Evolutionary conservation across 2,329 filamentous ascomycete species (phyloP).

Genomic region (Immersiporthe knoxdaviesiana): DNA sequence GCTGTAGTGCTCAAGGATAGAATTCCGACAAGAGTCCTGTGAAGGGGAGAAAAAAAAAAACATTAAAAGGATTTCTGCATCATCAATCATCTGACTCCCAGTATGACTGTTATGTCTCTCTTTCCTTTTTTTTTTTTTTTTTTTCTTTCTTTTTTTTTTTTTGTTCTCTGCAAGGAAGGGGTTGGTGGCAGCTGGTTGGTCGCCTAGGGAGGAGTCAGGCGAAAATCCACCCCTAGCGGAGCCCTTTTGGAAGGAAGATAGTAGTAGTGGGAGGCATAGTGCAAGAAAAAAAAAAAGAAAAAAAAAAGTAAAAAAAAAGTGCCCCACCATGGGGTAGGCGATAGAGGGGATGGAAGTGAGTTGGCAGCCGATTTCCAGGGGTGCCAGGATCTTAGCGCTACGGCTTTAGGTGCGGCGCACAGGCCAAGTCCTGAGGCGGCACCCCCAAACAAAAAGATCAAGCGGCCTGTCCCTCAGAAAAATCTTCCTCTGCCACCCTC

Average conservation of each 20-base stretch:
- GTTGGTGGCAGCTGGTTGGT: not conserved
- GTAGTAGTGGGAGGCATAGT: not conserved
- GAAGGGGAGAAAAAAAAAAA: not conserved
- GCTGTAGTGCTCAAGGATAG: not conserved
- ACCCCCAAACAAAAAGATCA: constrained; percentile 18
- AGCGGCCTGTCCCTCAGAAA: constrained; percentile 15
- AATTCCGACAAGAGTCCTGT: not conserved
- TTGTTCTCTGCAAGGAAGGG: not conserved
- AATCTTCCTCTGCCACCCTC: constrained; percentile 25
- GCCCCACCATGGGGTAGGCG: not conserved
- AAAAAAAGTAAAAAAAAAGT: not conserved
- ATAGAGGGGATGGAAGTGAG: not conserved
- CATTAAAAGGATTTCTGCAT: not conserved
- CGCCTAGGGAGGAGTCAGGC: not conserved
- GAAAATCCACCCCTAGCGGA: constrained; percentile 2
- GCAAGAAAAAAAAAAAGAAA: not conserved
- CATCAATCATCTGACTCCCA: not conserved
- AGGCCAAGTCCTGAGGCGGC: constrained; percentile 13
- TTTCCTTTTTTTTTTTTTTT: not conserved
- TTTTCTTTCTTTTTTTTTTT: too few relatives aligned
- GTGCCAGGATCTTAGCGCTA: not conserved
- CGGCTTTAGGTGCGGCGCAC: not conserved
- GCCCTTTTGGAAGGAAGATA: too few relatives aligned
- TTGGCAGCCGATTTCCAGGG: not conserved
- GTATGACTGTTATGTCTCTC: not conserved